Evolutionary conservation across 2,329 filamentous ascomycete genomes (phyloP).

Genomic region (Parastagonospora avenae): DNA sequence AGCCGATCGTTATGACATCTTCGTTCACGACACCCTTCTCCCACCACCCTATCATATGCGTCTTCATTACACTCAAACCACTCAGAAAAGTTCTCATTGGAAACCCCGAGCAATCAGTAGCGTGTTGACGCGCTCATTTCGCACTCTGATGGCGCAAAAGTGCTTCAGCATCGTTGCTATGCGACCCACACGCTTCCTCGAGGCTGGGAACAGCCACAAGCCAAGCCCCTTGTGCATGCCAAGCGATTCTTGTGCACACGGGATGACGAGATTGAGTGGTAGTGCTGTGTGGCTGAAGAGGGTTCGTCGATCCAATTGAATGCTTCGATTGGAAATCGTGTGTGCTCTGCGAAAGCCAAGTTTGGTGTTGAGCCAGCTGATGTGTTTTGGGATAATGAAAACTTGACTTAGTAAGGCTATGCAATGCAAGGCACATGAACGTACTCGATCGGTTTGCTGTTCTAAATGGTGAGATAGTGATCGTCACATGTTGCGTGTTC

Average conservation of each 20-base stretch:
- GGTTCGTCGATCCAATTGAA: background rate
- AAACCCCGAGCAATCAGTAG: background rate
- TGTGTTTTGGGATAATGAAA: background rate
- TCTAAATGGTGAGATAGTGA: background rate
- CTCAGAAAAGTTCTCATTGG: constrained; percentile 4
- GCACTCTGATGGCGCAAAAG: background rate
- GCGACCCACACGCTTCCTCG: background rate
- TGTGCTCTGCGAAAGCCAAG: background rate
- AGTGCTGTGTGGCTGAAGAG: background rate
- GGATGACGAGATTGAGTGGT: constrained; percentile 1
- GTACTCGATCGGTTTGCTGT: background rate
- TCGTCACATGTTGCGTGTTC: too few relatives aligned
- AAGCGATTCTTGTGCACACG: constrained; percentile 2
- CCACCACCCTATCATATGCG: background rate
- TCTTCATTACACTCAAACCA: background rate
- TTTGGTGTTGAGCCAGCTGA: background rate
- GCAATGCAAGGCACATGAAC: too few relatives aligned
- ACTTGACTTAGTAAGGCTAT: background rate
- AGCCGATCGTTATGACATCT: constrained; percentile 6
- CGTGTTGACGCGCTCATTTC: background rate
- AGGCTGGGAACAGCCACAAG: constrained; percentile 2
- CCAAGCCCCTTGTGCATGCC: constrained; percentile 7
- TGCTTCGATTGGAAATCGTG: background rate
- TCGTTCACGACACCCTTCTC: background rate
- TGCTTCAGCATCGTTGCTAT: constrained; percentile 2